Percentiles rank a stretch among this genome's conserved stretches.
phyloP scores from a whole-genome alignment of 2,329 filamentous ascomycete species.

The Venturia aucupariae region DNA sequence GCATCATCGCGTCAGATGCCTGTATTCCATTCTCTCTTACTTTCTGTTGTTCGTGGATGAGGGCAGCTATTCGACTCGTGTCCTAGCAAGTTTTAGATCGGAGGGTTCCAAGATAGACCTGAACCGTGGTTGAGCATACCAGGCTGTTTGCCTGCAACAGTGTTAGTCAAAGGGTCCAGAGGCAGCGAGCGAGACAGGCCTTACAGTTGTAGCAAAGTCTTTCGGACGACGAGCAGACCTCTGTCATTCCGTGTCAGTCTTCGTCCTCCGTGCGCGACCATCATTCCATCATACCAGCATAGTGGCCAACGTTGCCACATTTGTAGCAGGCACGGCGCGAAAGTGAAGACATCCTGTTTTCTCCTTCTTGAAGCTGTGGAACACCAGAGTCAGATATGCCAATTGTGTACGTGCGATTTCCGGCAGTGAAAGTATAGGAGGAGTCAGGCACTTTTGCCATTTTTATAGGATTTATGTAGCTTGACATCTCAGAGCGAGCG shows the following conservation, averaged over 20 bases:
- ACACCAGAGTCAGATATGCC: conserved; percentile 12
- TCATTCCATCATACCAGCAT: conserved; percentile 35
- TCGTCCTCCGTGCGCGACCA: conserved; percentile 18
- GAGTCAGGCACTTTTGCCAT: background rate
- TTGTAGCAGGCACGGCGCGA: conserved; percentile 46
- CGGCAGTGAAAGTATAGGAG: conserved; percentile 3
- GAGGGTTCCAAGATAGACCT: conserved; percentile 12
- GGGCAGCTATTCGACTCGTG: conserved; percentile 98
- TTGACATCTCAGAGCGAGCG: background rate
- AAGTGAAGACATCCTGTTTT: conserved; percentile 40
- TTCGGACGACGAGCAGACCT: conserved; percentile 96
- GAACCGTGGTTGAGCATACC: conserved; percentile 39
- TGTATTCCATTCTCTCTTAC: conserved; percentile 35
- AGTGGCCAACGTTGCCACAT: conserved; percentile 45
- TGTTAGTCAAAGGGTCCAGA: background rate
- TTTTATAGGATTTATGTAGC: background rate
- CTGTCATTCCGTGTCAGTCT: conserved; percentile 35
- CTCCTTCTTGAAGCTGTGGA: conserved; percentile 9
- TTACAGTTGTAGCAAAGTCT: conserved; percentile 99
- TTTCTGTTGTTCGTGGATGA: conserved; percentile 89
- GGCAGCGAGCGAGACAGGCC: conserved; percentile 26
- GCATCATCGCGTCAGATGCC: conserved; percentile 7
- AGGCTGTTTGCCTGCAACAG: conserved; percentile 62
- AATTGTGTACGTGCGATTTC: conserved; percentile 9
- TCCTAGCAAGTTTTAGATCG: conserved; percentile 37